phyloP scores from a whole-genome alignment of 345 rosid species.

The Corchorus olitorius region DNA sequence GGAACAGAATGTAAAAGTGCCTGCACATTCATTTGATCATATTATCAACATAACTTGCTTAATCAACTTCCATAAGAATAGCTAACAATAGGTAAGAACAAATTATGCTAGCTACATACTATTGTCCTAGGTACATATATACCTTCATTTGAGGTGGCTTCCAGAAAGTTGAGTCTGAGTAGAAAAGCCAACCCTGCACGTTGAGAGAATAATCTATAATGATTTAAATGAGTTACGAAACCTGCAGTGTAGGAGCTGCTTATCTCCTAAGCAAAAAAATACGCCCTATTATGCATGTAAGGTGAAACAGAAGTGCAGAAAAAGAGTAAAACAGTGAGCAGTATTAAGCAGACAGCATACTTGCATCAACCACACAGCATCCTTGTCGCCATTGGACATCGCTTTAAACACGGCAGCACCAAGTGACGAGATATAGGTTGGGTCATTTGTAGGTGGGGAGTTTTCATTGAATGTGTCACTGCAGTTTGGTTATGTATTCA shows the following conservation, averaged over 20 bases:
- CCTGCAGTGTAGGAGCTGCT: background rate
- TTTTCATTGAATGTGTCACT: constrained; percentile 98
- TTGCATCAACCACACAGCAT: constrained; percentile 99
- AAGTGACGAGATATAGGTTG: constrained; percentile 70
- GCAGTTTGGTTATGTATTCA: constrained; percentile 27
- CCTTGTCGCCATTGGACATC: constrained; percentile 81
- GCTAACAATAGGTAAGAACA: background rate
- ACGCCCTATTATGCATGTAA: background rate
- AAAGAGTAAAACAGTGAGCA: background rate
- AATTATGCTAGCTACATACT: background rate
- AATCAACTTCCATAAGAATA: background rate
- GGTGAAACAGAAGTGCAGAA: too few relatives aligned
- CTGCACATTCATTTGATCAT: constrained; percentile 44
- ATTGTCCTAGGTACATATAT: constrained; percentile 16
- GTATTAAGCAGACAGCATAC: constrained; percentile 42
- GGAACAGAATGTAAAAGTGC: constrained; percentile 96
- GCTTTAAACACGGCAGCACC: constrained; percentile 94
- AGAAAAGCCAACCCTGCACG: constrained; percentile 96
- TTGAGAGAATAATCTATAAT: constrained; percentile 11
- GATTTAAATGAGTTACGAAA: background rate
- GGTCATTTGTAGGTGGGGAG: constrained; percentile 82
- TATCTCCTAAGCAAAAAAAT: too few relatives aligned
- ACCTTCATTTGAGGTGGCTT: constrained; percentile 93
- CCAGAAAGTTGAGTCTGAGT: constrained; percentile 80
- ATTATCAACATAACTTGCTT: background rate